phyloP scores from a whole-genome alignment of 2,329 filamentous ascomycete species.

The Fusarium subtropicale region DNA sequence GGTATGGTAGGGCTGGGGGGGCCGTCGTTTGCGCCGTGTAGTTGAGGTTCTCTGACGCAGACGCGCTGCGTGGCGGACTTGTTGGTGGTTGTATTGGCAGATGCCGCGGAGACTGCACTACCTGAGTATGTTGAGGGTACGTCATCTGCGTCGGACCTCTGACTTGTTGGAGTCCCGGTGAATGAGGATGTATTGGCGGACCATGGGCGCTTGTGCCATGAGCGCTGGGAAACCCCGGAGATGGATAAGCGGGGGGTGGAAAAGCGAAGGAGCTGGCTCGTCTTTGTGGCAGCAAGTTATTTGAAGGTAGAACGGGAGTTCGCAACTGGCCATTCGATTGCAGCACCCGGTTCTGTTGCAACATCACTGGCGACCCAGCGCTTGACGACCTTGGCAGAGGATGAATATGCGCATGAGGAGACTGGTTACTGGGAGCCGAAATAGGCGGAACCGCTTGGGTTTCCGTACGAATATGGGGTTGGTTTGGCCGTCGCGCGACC shows the following conservation, averaged over 20 bases:
- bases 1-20: conserved; percentile 2
- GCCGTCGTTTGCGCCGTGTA: conserved; percentile 2
- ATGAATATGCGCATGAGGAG: conserved; percentile 16
- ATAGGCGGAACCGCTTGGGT: neutral
- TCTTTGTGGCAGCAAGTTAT: conserved; percentile 11
- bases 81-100: conserved; percentile 10
- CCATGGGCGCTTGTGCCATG: conserved; percentile 7
- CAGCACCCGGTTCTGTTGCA: conserved; percentile 13
- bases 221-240: conserved; percentile 18
- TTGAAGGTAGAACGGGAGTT: conserved; percentile 20
- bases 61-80: conserved; percentile 7
- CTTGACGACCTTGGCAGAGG: conserved; percentile 14
- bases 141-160: conserved; percentile 8
- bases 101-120: conserved; percentile 23
- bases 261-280: conserved; percentile 30
- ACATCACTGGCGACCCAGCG: conserved; percentile 19
- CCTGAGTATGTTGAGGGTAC: conserved; percentile 6
- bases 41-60: conserved; percentile 9
- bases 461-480: conserved; percentile 16
- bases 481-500: conserved; percentile 6
- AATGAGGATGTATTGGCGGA: conserved; percentile 8
- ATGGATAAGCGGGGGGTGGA: conserved; percentile 24
- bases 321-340: conserved; percentile 9
- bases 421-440: conserved; percentile 12
- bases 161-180: conserved; percentile 9